These are phyloP conservation scores for Venturia aucupariae DNA, from an alignment of 2,329 filamentous ascomycete species.

Conservation along the genomic window DNA sequence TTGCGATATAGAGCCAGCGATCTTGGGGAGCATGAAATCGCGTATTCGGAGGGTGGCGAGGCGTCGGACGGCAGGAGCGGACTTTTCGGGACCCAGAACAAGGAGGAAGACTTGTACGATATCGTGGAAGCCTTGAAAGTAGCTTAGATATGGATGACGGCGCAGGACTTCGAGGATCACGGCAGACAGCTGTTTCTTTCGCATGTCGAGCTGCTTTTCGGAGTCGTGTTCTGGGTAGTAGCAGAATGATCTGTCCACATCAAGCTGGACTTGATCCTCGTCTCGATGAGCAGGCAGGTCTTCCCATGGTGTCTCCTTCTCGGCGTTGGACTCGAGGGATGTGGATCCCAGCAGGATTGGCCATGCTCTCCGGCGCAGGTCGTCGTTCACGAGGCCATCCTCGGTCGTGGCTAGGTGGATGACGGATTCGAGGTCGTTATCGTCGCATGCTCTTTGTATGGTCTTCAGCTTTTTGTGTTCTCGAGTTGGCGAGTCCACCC, in stretches of 20 bases:
- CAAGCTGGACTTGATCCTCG: slow-evolving; percentile 82
- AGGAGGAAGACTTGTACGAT: slow-evolving; percentile 93
- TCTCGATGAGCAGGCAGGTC: slow-evolving; percentile 68
- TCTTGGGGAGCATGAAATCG: slow-evolving; percentile 92
- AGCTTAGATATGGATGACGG: slow-evolving; percentile 72
- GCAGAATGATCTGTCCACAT: slow-evolving; percentile 93
- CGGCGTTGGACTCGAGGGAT: slow-evolving; percentile 16
- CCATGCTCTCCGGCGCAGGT: slow-evolving; percentile 64
- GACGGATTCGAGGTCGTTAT: slow-evolving; percentile 32
- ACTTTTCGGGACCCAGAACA: slow-evolving; percentile 58
- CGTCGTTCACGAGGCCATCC: slow-evolving; percentile 39
- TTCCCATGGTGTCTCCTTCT: slow-evolving; percentile 41
- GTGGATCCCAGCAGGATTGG: slow-evolving; percentile 44
- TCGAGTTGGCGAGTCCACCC: slow-evolving; percentile 10
- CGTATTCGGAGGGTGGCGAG: slow-evolving; percentile 84
- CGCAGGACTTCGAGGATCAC: slow-evolving; percentile 77
- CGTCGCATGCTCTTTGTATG: slow-evolving; percentile 34
- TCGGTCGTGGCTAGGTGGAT: slow-evolving; percentile 33
- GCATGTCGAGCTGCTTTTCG: slow-evolving; percentile 47
- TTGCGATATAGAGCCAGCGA: slow-evolving; percentile 72
- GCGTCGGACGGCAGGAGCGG: slow-evolving; percentile 59
- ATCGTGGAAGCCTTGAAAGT: slow-evolving; percentile 98
- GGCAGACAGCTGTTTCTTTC: slow-evolving; percentile 67
- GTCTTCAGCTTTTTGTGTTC: slow-evolving; percentile 22
- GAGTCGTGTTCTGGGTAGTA: slow-evolving; percentile 64